A percentile compares a stretch with the other conserved stretches of the same genome.
Evolutionary conservation across 2,329 filamentous ascomycete species (phyloP).

Genomic region (Beauveria sp.): DNA sequence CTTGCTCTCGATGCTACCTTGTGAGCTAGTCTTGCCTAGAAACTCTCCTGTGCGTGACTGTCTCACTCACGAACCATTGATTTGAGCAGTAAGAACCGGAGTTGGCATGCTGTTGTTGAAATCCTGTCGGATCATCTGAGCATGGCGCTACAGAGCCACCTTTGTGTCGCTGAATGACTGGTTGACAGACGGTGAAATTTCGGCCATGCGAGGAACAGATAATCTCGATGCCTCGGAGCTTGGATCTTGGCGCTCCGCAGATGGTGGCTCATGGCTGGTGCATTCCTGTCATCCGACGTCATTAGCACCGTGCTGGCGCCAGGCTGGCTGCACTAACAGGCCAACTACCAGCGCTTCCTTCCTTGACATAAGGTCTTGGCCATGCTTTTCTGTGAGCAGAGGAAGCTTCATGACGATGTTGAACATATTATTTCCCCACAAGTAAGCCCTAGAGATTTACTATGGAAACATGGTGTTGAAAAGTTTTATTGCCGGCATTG

Average conservation of each 20-base stretch:
- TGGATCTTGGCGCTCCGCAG: slow-evolving; percentile 2
- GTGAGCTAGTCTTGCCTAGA: background rate
- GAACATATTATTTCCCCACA: background rate
- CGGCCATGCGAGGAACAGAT: background rate
- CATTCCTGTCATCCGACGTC: slow-evolving; percentile 8
- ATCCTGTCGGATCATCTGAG: background rate
- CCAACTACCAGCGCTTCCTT: background rate
- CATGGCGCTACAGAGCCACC: background rate
- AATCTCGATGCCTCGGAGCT: background rate
- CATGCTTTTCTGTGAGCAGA: background rate
- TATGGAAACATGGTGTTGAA: background rate
- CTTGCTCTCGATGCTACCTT: background rate
- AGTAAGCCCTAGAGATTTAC: slow-evolving; percentile 7
- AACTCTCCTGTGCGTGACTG: no score
- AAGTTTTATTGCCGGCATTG: background rate
- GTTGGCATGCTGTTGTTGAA: background rate
- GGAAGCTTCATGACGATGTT: background rate
- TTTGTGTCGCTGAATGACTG: no score
- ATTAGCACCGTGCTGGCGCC: background rate
- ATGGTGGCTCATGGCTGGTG: slow-evolving; percentile 1
- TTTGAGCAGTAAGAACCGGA: background rate
- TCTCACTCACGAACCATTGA: background rate
- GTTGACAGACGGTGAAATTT: background rate
- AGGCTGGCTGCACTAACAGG: slow-evolving; percentile 23
- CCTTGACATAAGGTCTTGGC: background rate